Base-by-base conservation (phyloP, 108 stramenopile genomes). In the Skeletonema menzelii region DNA sequence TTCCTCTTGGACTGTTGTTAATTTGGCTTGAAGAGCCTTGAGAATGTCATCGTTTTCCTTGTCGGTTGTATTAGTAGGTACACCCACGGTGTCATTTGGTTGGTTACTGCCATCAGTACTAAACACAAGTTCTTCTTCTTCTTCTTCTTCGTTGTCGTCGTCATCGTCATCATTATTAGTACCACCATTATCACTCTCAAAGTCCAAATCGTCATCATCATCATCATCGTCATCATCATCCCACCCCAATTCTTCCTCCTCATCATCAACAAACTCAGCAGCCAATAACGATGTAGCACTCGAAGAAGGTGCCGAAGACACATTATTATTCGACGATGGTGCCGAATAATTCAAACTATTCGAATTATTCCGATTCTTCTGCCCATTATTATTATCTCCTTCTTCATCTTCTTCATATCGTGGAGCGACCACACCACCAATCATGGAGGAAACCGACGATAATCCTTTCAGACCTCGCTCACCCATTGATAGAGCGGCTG, bases 351-450 rank as follows among this genome's bases (percentile, higher is more conserved):
- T 42, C 0, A 3, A n/a, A 42, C n/a, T 42, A 42, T n/a, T n/a
- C n/a, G n/a, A n/a, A n/a, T 2, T 42, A n/a, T 15, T 15, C 1
- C 5, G 15, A 42, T 37, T 12, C 11, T 15, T 42, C 40, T 42
- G 40, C 40, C 15, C 40, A 15, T 15, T 3, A 2, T 42, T 15
- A 0, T n/a, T 3, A 42, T 42, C 8, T 12, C 12, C 8, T 12
- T 37, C 35, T 37, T 37, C 35, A 8, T 37, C 35, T 11, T 37
- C 8, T 37, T 20, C 24, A 20, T 24, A 8, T 2, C 22, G 62
- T 17, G 75, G 66, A 37, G 76, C 76, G n/a, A 77, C 69, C n/a
- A 69, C 63, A 2, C 76, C 76, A 2, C 76, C 76, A 53, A 77
- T 64, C 76, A 77, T 77, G 30, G 64, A 65, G 24, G 61, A 56